Percentiles rank a stretch among this genome's conserved stretches.
Conservation (phyloP, 2,329 filamentous ascomycete genomes). For the Botrytis sinoallii region DNA sequence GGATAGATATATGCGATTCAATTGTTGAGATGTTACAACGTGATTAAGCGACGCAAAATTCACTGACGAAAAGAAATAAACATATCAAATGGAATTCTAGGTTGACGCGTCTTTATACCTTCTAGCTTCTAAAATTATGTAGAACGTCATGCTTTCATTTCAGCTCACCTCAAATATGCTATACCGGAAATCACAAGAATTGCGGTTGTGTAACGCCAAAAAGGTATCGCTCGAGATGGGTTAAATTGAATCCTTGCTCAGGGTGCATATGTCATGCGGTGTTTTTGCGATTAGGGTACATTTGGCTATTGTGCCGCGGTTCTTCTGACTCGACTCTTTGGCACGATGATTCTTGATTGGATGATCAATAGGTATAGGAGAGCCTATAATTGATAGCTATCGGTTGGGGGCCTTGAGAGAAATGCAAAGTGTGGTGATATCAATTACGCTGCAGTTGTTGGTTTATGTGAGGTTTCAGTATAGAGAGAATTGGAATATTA, state of each 20-base stretch:
- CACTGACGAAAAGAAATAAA: background rate
- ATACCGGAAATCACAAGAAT: background rate
- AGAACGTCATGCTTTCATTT: background rate
- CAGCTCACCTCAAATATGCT: background rate
- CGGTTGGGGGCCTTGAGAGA: background rate
- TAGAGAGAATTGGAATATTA: background rate
- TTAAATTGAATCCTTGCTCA: background rate
- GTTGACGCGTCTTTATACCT: background rate
- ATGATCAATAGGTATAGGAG: background rate
- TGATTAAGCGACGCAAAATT: no score
- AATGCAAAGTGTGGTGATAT: background rate
- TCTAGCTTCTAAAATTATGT: background rate
- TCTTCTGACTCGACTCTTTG: background rate
- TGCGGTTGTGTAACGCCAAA: background rate
- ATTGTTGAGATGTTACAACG: background rate
- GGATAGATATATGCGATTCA: background rate
- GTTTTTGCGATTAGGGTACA: background rate
- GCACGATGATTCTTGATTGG: background rate
- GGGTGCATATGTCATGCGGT: background rate
- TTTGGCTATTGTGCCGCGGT: background rate
- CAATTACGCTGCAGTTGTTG: background rate
- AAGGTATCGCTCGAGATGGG: background rate
- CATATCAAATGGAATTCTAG: background rate
- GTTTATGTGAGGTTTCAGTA: no score
- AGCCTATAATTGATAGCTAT: background rate